These are phyloP conservation scores for Lepraria neglecta DNA, from an alignment of 495 filamentous ascomycete species.

Conservation along the genomic window DNA sequence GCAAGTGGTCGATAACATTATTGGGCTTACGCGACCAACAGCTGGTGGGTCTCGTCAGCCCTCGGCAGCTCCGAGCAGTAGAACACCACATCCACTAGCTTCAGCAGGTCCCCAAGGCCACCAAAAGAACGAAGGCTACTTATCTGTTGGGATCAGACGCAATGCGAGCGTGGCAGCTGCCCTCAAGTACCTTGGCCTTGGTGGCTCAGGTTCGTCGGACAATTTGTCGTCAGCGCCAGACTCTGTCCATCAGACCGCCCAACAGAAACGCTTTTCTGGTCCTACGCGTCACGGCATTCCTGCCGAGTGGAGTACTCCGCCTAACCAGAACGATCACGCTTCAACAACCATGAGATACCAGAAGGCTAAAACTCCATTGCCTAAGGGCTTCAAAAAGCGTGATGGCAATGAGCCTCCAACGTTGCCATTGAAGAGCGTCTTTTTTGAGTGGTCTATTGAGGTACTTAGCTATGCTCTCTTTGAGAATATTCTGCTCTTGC, in stretches of 20 bases:
- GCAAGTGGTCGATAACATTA: conserved; percentile 68
- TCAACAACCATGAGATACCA: conserved; percentile 65
- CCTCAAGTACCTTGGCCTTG: conserved; percentile 63
- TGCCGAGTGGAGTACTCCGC: conserved; percentile 65
- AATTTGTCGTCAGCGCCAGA: conserved; percentile 29
- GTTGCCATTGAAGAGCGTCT: conserved; percentile 73
- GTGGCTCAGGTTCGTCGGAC: conserved; percentile 35
- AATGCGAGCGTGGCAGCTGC: conserved; percentile 69
- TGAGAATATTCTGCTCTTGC: conserved; percentile 7
- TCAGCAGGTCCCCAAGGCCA: conserved; percentile 29
- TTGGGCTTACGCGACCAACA: conserved; percentile 50
- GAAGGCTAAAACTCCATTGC: conserved; percentile 66
- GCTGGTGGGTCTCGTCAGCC: conserved; percentile 45
- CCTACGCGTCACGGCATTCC: conserved; percentile 52
- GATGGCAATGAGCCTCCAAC: conserved; percentile 47
- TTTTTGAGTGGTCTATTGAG: conserved; percentile 93
- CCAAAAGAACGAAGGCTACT: conserved; percentile 57
- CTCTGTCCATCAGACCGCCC: conserved; percentile 16
- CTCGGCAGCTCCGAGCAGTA: conserved; percentile 44
- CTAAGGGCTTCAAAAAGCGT: conserved; percentile 61
- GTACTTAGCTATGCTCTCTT: conserved; percentile 31
- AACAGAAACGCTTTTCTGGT: conserved; percentile 33
- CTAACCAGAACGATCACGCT: conserved; percentile 70
- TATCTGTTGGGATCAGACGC: conserved; percentile 55
- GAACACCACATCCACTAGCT: conserved; percentile 14